A percentile compares a stretch with the other conserved stretches of the same genome.
These are phyloP conservation scores for Tranzscheliella williamsii DNA, from an alignment of 1,284 basidiomycete genomes.

Conservation along the genomic window DNA sequence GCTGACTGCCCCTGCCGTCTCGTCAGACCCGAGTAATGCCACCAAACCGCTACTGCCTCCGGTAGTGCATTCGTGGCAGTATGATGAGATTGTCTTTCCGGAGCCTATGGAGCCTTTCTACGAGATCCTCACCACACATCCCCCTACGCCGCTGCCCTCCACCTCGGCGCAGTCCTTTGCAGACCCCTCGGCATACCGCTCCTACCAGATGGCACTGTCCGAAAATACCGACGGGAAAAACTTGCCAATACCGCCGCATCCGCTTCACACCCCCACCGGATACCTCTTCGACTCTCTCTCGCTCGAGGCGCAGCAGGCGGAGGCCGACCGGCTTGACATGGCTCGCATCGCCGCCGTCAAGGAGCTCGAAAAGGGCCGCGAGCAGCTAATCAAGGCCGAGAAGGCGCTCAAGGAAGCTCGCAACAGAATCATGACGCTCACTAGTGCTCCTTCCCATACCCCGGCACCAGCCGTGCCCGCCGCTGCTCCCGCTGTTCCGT, in stretches of 20 bases:
- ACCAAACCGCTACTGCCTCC: slow-evolving; percentile 42
- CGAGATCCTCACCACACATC: slow-evolving; percentile 76
- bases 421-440: slow-evolving; percentile 10
- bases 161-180: slow-evolving; percentile 48
- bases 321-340: slow-evolving; percentile 76
- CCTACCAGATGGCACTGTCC: slow-evolving; percentile 15
- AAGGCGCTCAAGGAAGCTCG: slow-evolving; percentile 49
- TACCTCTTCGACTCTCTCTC: slow-evolving; percentile 67
- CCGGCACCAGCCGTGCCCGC: too few relatives aligned
- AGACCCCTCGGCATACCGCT: slow-evolving; percentile 41
- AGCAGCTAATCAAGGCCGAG: slow-evolving; percentile 57
- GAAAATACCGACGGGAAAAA: slow-evolving; percentile 6
- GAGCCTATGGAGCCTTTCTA: slow-evolving; percentile 90
- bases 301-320: slow-evolving; percentile 79
- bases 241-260: slow-evolving; percentile 38
- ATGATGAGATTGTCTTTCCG: slow-evolving; percentile 95
- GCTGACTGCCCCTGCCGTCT: not conserved
- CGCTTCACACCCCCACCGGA: slow-evolving; percentile 53
- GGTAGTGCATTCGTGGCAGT: slow-evolving; percentile 86
- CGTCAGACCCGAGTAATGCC: not conserved
- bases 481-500: too few relatives aligned
- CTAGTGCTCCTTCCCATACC: slow-evolving; percentile 6
- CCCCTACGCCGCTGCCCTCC: slow-evolving; percentile 71
- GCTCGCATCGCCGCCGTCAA: slow-evolving; percentile 70
- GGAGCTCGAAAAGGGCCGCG: slow-evolving; percentile 58